These are phyloP conservation scores for Filosporella fistucella DNA, from an alignment of 495 filamentous ascomycete species.

Conservation along the genomic window DNA sequence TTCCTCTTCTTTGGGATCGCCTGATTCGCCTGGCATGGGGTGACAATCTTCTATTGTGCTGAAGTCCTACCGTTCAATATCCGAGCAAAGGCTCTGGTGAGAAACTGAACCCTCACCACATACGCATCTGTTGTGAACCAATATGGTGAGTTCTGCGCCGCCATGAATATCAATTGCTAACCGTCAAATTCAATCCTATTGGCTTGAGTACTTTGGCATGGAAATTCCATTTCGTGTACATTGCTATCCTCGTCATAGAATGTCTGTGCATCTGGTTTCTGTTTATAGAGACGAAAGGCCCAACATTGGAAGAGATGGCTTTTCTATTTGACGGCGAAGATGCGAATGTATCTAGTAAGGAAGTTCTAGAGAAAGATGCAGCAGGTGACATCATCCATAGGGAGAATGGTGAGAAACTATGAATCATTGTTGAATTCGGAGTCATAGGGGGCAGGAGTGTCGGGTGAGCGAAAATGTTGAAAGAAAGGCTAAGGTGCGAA, in stretches of 20 bases:
- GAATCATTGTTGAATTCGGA: no score
- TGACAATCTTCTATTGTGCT: no score
- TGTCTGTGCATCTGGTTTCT: constrained; percentile 23
- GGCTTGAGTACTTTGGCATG: constrained; percentile 11
- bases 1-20: no score
- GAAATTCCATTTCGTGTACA: constrained; percentile 28
- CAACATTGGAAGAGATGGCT: constrained; percentile 39
- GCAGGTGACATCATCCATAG: no score
- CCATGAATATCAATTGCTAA: neutral
- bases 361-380: no score
- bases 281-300: constrained; percentile 28
- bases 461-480: no score
- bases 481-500: no score
- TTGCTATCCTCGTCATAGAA: constrained; percentile 24
- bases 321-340: constrained; percentile 53
- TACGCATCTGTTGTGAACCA: constrained; percentile 5
- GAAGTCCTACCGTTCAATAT: constrained; percentile 16
- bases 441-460: no score
- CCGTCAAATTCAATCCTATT: constrained; percentile 5
- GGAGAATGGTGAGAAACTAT: no score
- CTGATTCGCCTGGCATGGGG: no score
- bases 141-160: no score
- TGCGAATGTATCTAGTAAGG: no score
- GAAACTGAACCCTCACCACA: neutral
- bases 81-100: constrained; percentile 10